phyloP scores from a whole-genome alignment of 2,329 filamentous ascomycete genomes.

The Pezicula neosporulosa region DNA sequence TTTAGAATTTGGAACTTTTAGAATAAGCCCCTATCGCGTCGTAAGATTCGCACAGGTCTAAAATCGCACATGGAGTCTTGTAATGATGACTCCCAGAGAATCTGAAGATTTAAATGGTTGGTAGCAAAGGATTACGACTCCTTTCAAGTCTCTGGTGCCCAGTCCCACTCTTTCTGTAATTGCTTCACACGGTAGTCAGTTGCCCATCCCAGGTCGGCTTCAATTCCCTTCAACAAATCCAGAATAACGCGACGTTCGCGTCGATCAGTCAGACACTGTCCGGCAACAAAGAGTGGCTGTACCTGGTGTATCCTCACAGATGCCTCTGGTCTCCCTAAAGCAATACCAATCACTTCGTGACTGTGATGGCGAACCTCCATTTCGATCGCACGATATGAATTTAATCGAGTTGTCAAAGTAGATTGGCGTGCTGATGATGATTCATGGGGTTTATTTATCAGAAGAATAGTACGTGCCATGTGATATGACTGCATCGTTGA shows the following conservation, averaged over 20 bases:
- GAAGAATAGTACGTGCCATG: constrained; percentile 58
- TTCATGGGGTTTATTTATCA: constrained; percentile 57
- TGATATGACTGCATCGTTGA: constrained; percentile 65
- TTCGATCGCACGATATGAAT: constrained; percentile 53
- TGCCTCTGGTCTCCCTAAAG: constrained; percentile 50
- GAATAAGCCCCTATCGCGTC: neutral
- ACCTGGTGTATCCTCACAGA: constrained; percentile 55
- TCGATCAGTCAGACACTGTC: constrained; percentile 53
- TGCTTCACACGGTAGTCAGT: constrained; percentile 58
- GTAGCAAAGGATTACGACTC: neutral
- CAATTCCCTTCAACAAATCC: constrained; percentile 52
- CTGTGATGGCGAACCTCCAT: constrained; percentile 53
- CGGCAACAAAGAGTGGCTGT: constrained; percentile 59
- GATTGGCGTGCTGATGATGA: constrained; percentile 48
- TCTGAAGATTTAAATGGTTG: neutral
- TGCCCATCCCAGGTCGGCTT: constrained; percentile 61
- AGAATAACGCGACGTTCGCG: constrained; percentile 52
- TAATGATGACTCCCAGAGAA: neutral
- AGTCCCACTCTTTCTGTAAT: constrained; percentile 41
- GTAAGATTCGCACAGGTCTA: neutral
- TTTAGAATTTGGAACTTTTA: neutral
- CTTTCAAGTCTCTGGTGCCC: constrained; percentile 16
- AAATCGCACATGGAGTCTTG: neutral
- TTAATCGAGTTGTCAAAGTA: constrained; percentile 49
- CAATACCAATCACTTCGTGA: constrained; percentile 59